Percentiles rank a stretch among this genome's conserved stretches.
Evolutionary conservation across 139 green algal genomes (phyloP).

Genomic region (Auxenochlorella pyrenoidosa): DNA sequence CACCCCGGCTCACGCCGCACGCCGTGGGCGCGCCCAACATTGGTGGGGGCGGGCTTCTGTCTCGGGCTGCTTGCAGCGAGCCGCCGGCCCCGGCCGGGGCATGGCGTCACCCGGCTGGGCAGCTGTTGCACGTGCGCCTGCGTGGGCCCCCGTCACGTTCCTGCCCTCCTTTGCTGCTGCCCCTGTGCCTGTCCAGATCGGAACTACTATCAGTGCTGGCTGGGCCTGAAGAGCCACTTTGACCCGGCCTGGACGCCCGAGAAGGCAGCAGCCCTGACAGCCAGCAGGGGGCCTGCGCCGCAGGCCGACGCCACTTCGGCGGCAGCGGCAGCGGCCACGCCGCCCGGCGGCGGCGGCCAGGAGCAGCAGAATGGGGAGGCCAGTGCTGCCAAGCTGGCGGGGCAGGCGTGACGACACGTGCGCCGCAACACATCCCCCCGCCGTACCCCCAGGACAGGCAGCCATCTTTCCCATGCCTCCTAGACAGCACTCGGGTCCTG

Average conservation of each 20-base stretch:
- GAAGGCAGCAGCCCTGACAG: background rate
- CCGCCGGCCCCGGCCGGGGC: too few relatives aligned
- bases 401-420: background rate
- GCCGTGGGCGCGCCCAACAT: constrained; percentile 77
- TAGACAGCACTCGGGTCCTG: background rate
- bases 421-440: too few relatives aligned
- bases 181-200: constrained; percentile 58
- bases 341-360: background rate
- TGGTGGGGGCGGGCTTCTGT: background rate
- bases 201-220: constrained; percentile 80
- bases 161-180: too few relatives aligned
- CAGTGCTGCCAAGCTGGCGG: background rate
- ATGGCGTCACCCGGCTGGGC: background rate
- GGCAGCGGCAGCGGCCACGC: background rate
- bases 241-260: constrained; percentile 38
- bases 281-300: background rate
- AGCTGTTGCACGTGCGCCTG: background rate
- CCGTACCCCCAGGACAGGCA: background rate
- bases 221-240: constrained; percentile 72
- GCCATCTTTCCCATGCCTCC: background rate
- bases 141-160: too few relatives aligned
- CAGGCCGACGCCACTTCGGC: background rate
- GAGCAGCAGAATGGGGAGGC: background rate
- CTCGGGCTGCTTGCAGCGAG: background rate
- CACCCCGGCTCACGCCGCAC: constrained; percentile 74